Conservation (phyloP, 108 stramenopile species). For the Poteriospumella lacustris region DNA sequence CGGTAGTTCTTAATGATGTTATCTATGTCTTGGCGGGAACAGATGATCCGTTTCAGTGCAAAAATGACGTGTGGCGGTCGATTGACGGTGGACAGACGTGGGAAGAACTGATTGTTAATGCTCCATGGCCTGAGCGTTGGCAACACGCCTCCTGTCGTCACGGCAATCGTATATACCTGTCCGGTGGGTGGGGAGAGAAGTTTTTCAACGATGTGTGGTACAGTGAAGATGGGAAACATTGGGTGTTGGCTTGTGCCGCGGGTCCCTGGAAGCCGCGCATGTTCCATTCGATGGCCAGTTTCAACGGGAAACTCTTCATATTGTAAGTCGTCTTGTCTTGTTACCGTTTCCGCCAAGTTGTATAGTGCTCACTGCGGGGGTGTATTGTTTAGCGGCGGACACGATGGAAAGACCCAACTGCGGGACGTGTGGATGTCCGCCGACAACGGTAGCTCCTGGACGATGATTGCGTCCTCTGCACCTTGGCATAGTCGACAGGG, state of each 20-base stretch:
- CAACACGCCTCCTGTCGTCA: constrained; percentile 38
- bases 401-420: constrained; percentile 7
- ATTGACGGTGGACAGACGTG: constrained; percentile 25
- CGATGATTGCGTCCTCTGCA: background rate
- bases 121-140: constrained; percentile 41
- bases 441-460: background rate
- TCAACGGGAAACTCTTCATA: constrained; percentile 29
- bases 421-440: constrained; percentile 2
- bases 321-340: background rate
- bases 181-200: constrained; percentile 37
- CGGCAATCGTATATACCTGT: constrained; percentile 32
- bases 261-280: constrained; percentile 39
- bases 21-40: constrained; percentile 39
- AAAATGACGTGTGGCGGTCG: constrained; percentile 39
- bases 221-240: constrained; percentile 33
- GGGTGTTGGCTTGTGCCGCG: constrained; percentile 26
- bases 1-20: constrained; percentile 33
- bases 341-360: background rate
- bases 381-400: background rate
- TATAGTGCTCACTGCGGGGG: background rate
- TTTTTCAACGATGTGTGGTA: constrained; percentile 39
- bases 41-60: constrained; percentile 34
- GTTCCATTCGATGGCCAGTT: constrained; percentile 34
- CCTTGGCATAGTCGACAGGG: background rate
- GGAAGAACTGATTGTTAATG: constrained; percentile 30